Percentiles rank a stretch among this genome's conserved stretches.
These are phyloP conservation scores for Aphanoascus verrucosus DNA, from an alignment of 2,329 filamentous ascomycete species.

Conservation along the genomic window DNA sequence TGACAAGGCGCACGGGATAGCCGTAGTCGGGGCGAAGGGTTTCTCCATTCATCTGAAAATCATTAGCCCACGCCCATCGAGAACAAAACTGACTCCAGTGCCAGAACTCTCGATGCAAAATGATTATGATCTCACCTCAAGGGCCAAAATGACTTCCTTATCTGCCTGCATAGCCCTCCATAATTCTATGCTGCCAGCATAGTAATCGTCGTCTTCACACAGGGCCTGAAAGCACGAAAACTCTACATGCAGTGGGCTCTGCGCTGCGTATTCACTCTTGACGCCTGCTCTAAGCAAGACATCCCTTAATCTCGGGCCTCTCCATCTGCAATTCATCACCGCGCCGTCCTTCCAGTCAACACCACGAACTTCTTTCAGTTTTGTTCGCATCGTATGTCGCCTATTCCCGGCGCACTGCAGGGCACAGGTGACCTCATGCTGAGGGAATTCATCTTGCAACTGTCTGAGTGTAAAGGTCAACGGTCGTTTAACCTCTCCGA, in stretches of 20 bases:
- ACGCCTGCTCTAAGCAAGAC: constrained; percentile 41
- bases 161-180: constrained; percentile 35
- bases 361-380: constrained; percentile 48
- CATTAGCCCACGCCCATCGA: no score
- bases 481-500: constrained; percentile 39
- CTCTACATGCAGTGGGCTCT: constrained; percentile 39
- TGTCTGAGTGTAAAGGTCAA: constrained; percentile 40
- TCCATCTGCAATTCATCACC: constrained; percentile 51
- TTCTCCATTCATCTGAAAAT: constrained; percentile 40
- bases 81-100: no score
- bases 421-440: constrained; percentile 47
- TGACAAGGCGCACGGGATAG: constrained; percentile 42
- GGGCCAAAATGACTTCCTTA: constrained; percentile 39
- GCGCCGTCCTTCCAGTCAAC: constrained; percentile 52
- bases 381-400: constrained; percentile 50
- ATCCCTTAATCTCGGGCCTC: constrained; percentile 44
- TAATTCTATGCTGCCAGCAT: constrained; percentile 47
- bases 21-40: constrained; percentile 42
- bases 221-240: constrained; percentile 45
- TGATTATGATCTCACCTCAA: constrained; percentile 30
- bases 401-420: constrained; percentile 52
- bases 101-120: neutral
- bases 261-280: constrained; percentile 18
- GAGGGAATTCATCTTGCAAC: constrained; percentile 39
- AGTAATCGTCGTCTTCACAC: constrained; percentile 50